Evolutionary conservation across 148 eudicot genomes (phyloP).

Genomic region (Talinum fruticosum): DNA sequence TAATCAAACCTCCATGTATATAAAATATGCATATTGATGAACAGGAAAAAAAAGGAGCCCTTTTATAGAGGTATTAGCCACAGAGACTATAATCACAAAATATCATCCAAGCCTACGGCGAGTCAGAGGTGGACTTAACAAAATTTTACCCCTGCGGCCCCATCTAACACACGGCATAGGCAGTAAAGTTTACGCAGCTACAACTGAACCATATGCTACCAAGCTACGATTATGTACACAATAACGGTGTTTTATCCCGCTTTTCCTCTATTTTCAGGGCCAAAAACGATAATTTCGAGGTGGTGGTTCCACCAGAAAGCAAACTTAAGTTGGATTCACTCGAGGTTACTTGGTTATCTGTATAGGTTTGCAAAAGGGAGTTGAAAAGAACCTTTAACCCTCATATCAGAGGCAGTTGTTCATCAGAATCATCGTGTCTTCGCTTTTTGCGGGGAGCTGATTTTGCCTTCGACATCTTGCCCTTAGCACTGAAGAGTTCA

Average conservation of each 20-base stretch:
- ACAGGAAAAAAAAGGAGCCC: background rate
- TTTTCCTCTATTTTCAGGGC: background rate
- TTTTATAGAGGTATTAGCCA: background rate
- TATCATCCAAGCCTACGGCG: background rate
- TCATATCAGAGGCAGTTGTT: background rate
- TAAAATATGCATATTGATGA: background rate
- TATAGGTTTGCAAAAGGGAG: background rate
- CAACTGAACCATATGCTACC: background rate
- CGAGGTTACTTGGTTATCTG: background rate
- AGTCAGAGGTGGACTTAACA: background rate
- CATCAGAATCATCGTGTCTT: conserved; percentile 10
- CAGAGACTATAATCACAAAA: background rate
- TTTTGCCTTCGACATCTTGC: conserved; percentile 46
- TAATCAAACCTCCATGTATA: no score
- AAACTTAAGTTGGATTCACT: background rate
- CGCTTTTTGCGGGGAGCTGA: conserved; percentile 11
- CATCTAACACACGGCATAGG: background rate
- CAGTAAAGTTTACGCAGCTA: background rate
- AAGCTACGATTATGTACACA: background rate
- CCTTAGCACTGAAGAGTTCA: conserved; percentile 34
- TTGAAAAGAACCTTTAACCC: background rate
- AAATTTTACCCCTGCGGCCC: background rate
- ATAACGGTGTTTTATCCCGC: background rate
- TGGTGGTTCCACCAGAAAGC: background rate
- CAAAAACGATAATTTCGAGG: background rate